A percentile compares a stretch with the other conserved stretches of the same genome.
These are phyloP conservation scores for Dipteronia dyeriana DNA, from an alignment of 345 rosid species.

Conservation along the genomic window DNA sequence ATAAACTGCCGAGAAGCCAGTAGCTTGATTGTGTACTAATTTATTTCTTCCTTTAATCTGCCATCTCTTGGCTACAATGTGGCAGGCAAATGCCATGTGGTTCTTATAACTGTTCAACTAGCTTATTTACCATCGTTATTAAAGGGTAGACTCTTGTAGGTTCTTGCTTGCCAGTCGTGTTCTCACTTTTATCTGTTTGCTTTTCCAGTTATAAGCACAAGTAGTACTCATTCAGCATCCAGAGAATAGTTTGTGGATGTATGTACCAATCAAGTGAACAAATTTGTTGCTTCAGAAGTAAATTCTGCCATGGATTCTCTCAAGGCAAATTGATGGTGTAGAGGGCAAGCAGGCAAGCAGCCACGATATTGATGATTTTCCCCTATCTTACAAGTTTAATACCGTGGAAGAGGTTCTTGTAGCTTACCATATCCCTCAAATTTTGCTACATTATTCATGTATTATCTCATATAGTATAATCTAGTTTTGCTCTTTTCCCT, in stretches of 20 bases:
- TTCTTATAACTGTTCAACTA: background rate
- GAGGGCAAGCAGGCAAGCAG: background rate
- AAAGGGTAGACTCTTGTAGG: background rate
- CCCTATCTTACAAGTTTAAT: background rate
- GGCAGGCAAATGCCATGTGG: background rate
- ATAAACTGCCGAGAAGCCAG: background rate
- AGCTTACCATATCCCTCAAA: background rate
- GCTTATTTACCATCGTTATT: background rate
- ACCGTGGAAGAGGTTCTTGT: background rate
- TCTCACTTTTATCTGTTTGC: background rate
- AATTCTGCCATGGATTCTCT: background rate
- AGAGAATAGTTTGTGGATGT: background rate
- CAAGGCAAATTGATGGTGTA: background rate
- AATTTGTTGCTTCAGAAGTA: background rate
- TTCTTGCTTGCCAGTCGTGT: background rate
- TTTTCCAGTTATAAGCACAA: conserved; percentile 45
- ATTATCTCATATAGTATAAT: background rate
- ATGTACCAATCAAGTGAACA: background rate
- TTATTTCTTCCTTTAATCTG: background rate
- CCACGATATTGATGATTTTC: background rate
- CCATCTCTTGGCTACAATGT: background rate
- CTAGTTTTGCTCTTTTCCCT: background rate
- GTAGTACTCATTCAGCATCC: conserved; percentile 18
- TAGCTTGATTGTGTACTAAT: background rate
- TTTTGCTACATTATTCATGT: background rate